These are phyloP conservation scores for Komagataella phaffii DNA, from an alignment of 805 yeast genomes.

Conservation along the genomic window DNA sequence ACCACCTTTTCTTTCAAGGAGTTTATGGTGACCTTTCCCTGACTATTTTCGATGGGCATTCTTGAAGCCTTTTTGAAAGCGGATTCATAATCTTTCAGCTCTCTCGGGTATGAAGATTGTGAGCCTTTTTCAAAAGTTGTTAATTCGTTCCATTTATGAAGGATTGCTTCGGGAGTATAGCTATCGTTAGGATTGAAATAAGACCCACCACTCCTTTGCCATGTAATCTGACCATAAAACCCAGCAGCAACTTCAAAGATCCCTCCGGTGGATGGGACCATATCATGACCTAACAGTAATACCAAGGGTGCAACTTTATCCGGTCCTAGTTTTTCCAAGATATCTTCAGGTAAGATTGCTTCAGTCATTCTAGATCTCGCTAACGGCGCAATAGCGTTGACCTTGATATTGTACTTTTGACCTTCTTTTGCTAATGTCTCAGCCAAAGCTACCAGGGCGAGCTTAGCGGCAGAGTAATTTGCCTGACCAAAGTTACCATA, in stretches of 20 bases:
- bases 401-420: conserved; percentile 63
- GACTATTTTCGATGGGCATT: conserved; percentile 40
- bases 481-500: conserved; percentile 97
- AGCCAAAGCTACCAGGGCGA: conserved; percentile 81
- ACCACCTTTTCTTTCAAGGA: conserved; percentile 77
- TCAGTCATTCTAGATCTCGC: conserved; percentile 97
- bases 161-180: conserved; percentile 78
- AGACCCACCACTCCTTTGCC: conserved; percentile 89
- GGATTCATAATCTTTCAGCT: conserved; percentile 56
- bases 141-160: conserved; percentile 51
- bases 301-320: conserved; percentile 90
- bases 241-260: conserved; percentile 94
- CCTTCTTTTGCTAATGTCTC: conserved; percentile 97
- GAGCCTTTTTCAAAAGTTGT: conserved; percentile 45
- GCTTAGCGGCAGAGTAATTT: conserved; percentile 88
- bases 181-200: conserved; percentile 64
- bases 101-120: conserved; percentile 51
- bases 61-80: conserved; percentile 39
- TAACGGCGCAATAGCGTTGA: conserved; percentile 84
- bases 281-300: conserved; percentile 61
- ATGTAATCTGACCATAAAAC: conserved; percentile 77
- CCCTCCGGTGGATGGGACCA: conserved; percentile 50
- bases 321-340: conserved; percentile 70
- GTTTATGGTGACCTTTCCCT: conserved; percentile 34
- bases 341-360: conserved; percentile 71